Conservation (phyloP, 495 filamentous ascomycete species). For the Xylaria curta region DNA sequence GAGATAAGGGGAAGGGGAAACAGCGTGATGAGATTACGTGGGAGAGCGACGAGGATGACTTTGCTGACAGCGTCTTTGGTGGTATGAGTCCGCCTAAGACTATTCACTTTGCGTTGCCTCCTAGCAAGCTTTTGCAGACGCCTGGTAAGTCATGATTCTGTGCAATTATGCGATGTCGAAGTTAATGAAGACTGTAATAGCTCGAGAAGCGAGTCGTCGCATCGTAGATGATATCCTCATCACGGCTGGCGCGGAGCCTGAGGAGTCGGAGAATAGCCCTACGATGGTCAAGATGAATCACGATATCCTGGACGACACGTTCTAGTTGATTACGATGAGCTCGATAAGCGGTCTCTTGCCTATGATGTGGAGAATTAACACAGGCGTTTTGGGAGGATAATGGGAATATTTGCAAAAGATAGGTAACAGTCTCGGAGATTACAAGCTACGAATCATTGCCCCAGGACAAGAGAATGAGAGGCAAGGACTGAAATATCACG, state of each 20-base stretch:
- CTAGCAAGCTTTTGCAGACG: slow-evolving; percentile 85
- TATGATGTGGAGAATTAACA: neutral
- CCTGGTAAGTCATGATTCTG: slow-evolving; percentile 67
- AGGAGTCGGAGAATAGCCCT: slow-evolving; percentile 70
- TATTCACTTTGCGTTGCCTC: slow-evolving; percentile 93
- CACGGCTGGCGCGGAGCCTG: slow-evolving; percentile 76
- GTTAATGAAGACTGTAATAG: slow-evolving; percentile 47
- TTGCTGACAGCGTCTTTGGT: slow-evolving; percentile 60
- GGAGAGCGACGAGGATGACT: slow-evolving; percentile 69
- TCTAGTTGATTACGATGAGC: slow-evolving; percentile 47
- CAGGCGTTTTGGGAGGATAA: neutral
- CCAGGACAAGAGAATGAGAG: neutral
- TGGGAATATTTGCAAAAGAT: neutral
- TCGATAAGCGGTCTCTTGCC: neutral
- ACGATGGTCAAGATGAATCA: slow-evolving; percentile 74
- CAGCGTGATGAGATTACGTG: slow-evolving; percentile 59
- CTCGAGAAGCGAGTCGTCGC: slow-evolving; percentile 85
- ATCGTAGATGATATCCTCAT: slow-evolving; percentile 91
- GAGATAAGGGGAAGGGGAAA: slow-evolving; percentile 43
- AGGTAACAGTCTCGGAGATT: neutral
- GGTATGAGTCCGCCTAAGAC: slow-evolving; percentile 93
- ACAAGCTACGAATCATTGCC: neutral
- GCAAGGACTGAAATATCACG: neutral
- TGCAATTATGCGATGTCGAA: neutral
- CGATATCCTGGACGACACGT: slow-evolving; percentile 72